These are phyloP conservation scores for Fomitopsis betulina DNA, from an alignment of 1,284 basidiomycete genomes.

Conservation along the genomic window DNA sequence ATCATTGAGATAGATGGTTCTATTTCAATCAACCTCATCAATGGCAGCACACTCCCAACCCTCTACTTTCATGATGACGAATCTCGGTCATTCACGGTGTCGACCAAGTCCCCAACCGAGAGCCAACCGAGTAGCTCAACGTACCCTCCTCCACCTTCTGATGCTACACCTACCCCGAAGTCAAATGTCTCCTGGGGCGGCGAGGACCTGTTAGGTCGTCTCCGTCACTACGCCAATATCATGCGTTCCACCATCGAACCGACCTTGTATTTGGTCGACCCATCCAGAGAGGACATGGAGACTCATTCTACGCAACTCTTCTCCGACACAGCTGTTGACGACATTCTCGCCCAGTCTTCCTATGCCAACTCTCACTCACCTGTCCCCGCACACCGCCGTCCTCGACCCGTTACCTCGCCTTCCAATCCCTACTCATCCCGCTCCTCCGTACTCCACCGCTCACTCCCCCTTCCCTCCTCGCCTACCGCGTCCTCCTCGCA, in stretches of 20 bases:
- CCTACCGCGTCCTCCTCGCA: conserved; percentile 52
- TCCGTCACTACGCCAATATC: conserved; percentile 70
- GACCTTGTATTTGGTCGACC: conserved; percentile 88
- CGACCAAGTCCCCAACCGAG: conserved; percentile 36
- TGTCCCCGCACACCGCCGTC: conserved; percentile 77
- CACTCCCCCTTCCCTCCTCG: conserved; percentile 45
- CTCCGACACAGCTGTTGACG: conserved; percentile 77
- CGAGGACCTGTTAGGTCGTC: conserved; percentile 75
- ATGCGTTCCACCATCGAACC: conserved; percentile 77
- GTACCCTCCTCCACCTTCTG: conserved; percentile 61
- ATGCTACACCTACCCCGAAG: conserved; percentile 36
- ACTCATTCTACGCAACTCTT: conserved; percentile 81
- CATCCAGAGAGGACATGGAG: conserved; percentile 85
- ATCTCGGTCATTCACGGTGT: conserved; percentile 68
- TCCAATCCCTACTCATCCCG: conserved; percentile 59
- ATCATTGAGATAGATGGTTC: conserved; percentile 52
- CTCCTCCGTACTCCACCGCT: conserved; percentile 76
- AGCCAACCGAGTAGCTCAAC: conserved; percentile 27
- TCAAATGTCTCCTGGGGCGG: conserved; percentile 67
- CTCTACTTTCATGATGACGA: conserved; percentile 97
- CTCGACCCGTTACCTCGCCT: conserved; percentile 53
- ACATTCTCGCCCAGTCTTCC: conserved; percentile 74
- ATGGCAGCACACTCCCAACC: conserved; percentile 85
- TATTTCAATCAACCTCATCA: conserved; percentile 80
- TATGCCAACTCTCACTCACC: conserved; percentile 75